Evolutionary conservation across 371 early-diverging fungal species (phyloP), one percentile per base, ranked within the genome.

Genomic region (Haplosporangium sp.): DNA sequence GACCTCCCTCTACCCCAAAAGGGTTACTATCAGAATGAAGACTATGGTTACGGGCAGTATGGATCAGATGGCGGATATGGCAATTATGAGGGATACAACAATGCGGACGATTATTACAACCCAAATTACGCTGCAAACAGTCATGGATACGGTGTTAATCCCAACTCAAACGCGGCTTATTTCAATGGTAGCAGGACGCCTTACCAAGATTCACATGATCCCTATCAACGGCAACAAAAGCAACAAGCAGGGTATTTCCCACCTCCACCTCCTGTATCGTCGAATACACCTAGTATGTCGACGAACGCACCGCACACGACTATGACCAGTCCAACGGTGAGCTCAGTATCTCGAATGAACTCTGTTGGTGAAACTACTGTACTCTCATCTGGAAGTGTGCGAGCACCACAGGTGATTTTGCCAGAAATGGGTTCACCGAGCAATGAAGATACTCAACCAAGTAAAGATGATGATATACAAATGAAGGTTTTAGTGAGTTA

Each of bases 21-120:
- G 6, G 39, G 72, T 4, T 65, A 77, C 55, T 39, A 53, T 38
- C 39, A 39, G 7, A 42, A 39, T 13, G 52, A 45, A 4, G 27
- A 42, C 20, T 40, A 59, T 17, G 19, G 19, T 3, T 59, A 67
- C 38, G 42, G 40, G 11, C 68, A 60, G 13, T 53, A 67, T 19
- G 61, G 67, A 3, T 37, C 50, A 39, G 60, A 52, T 48, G 67
- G 66, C 7, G 67, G 65, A 4, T 76, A 70, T 62, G 62, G 61
- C 13, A 61, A 53, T 27, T 59, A 68, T n/a, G 15, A 50, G 6
- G 15, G 15, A 9, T 7, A 40, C 48, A 56, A 56, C 13, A 10
- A 17, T 19, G 58, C 65, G 58, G 77, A 77, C 50, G 65, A 72
- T 0, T 77, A 72, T 45, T 77, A 77, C 38, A 72, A 77, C 45